Evolutionary conservation across 768 basidiomycete species (phyloP), one percentile per base, ranked within the genome.

Genomic region (Cystobasidium ongulense): DNA sequence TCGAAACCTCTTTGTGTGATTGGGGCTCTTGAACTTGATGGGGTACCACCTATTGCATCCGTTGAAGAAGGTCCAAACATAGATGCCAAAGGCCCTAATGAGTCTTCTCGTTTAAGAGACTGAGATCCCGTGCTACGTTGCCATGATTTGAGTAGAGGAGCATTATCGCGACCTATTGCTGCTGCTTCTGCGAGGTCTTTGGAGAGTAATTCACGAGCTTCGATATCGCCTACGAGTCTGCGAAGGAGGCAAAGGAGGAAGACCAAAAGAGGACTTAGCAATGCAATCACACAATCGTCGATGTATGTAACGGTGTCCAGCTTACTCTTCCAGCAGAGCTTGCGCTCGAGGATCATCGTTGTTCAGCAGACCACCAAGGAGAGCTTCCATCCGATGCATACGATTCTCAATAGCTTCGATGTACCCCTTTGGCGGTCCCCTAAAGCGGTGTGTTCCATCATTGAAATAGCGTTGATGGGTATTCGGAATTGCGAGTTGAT

Each of bases 371-470:
- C 92, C 89, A 65, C 91, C 92, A 33, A 95, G 84, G 50, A 95
- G 84, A 0, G 92, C 92, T 80, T 95, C 92, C 21, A 91, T 90
- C 79, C 94, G 90, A 77, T 95, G 92, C 4, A 95, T 83, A 17
- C 91, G 87, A 17, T 90, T 89, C 81, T 95, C 92, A 77, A 95
- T 92, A 33, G 91, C 91, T 78, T 94, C 91, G 79, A 95, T 93
- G 83, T 95, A 95, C 0, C 92, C 92, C 79, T 91, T 91, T n/a
- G 90, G 90, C 1, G 90, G 89, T 1, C 91, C 91, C 76, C 91
- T 76, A 43, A 23, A 25, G 17, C 52, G 25, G 88, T 80, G n/a
- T 5, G n/a, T 7, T 7, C 7, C 7, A 54, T 7, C 27, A 29
- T 54, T 89, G 89, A 77, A 88, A 86, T 74, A n/a, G n/a, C n/a